Evolutionary conservation across 331 rosid genomes (phyloP).

Genomic region (Rosa hybrid): DNA sequence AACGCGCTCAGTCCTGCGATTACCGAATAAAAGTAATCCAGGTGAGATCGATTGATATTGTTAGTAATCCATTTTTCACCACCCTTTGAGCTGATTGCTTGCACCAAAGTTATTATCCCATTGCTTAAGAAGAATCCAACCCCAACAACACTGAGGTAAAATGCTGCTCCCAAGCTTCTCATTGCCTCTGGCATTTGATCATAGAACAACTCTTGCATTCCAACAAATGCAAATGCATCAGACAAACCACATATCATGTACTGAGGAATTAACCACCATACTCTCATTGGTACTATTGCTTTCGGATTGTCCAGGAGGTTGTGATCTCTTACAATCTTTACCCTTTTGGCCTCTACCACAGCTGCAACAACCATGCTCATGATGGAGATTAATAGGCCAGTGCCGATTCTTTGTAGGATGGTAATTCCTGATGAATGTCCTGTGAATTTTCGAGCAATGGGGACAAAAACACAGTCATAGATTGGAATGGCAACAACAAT

Average conservation of each 20-base stretch:
- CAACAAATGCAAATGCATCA: constrained; percentile 33
- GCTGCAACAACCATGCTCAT: constrained; percentile 31
- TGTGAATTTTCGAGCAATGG: constrained; percentile 11
- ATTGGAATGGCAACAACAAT: constrained; percentile 12
- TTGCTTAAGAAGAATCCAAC: constrained; percentile 31
- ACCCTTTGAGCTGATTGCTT: constrained; percentile 16
- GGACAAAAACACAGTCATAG: constrained; percentile 30
- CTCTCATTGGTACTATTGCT: constrained; percentile 28
- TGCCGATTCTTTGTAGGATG: constrained; percentile 32
- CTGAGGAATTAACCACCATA: constrained; percentile 56
- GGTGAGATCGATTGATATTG: constrained; percentile 42
- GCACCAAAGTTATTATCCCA: constrained; percentile 20
- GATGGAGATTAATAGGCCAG: constrained; percentile 31
- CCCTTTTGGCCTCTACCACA: constrained; percentile 34
- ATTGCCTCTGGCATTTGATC: constrained; percentile 36
- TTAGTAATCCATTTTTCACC: constrained; percentile 43
- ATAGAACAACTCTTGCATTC: constrained; percentile 45
- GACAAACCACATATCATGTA: constrained; percentile 23
- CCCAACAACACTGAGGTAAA: constrained; percentile 27
- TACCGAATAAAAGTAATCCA: constrained; percentile 49
- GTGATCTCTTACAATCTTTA: constrained; percentile 11
- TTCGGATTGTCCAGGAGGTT: constrained; percentile 25
- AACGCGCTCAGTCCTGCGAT: constrained; percentile 41
- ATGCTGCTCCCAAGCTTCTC: constrained; percentile 51
- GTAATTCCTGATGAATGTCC: constrained; percentile 36